phyloP scores from a whole-genome alignment of 1,284 basidiomycete species.

The Boletus mariae region DNA sequence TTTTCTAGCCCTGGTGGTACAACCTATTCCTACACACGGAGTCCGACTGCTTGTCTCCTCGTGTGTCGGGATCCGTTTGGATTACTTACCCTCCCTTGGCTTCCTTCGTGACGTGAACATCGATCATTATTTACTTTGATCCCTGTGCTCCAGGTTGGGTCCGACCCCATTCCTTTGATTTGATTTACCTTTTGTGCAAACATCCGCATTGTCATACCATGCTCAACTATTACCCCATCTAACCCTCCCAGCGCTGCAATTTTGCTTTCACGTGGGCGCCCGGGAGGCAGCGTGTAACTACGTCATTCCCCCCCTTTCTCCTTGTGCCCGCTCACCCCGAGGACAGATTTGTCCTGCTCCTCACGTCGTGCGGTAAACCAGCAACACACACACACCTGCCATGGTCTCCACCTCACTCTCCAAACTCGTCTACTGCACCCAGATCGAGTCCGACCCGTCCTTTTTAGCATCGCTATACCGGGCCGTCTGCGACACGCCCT shows the following conservation, averaged over 20 bases:
- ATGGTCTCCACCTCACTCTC: slow-evolving; percentile 60
- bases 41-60: too few relatives aligned
- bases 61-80: too few relatives aligned
- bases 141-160: too few relatives aligned
- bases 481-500: slow-evolving; percentile 47
- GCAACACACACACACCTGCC: slow-evolving; percentile 34
- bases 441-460: slow-evolving; percentile 63
- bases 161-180: too few relatives aligned
- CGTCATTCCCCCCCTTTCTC: slow-evolving; percentile 1
- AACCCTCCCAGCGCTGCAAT: slow-evolving; percentile 40
- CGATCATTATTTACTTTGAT: too few relatives aligned
- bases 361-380: slow-evolving; percentile 69
- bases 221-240: too few relatives aligned
- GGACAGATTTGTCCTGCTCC: slow-evolving; percentile 66
- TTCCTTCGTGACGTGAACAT: too few relatives aligned
- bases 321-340: not conserved
- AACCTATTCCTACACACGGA: too few relatives aligned
- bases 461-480: slow-evolving; percentile 80
- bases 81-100: too few relatives aligned
- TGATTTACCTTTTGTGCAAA: too few relatives aligned
- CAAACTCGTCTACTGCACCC: slow-evolving; percentile 64
- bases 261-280: slow-evolving; percentile 80
- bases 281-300: slow-evolving; percentile 54
- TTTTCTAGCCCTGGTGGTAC: too few relatives aligned
- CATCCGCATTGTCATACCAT: too few relatives aligned